phyloP scores from a whole-genome alignment of 2,329 filamentous ascomycete genomes.

The Colletotrichum falcatum region DNA sequence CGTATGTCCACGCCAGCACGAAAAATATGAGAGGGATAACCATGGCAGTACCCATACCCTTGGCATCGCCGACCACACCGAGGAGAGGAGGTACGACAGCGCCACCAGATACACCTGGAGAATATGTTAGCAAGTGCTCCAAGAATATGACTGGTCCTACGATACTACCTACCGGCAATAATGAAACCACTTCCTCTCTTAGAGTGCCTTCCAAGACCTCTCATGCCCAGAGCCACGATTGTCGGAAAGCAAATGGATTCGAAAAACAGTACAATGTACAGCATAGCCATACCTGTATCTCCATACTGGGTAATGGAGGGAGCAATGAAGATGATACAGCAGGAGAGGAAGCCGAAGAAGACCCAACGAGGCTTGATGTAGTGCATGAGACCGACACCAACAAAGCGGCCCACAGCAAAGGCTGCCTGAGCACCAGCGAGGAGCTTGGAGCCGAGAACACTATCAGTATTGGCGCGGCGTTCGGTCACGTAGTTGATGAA shows the following conservation, averaged over 20 bases:
- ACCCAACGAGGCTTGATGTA: conserved; percentile 44
- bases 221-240: conserved; percentile 69
- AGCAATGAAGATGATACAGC: conserved; percentile 65
- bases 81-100: conserved; percentile 80
- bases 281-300: conserved; percentile 65
- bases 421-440: conserved; percentile 80
- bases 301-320: conserved; percentile 61
- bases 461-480: conserved; percentile 59
- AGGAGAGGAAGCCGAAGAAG: conserved; percentile 61
- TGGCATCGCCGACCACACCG: conserved; percentile 72
- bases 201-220: conserved; percentile 76
- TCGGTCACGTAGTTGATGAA: conserved; percentile 81
- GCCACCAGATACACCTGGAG: conserved; percentile 78
- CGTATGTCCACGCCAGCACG: conserved; percentile 66
- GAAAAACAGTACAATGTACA: conserved; percentile 68
- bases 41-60: conserved; percentile 66
- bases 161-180: conserved; percentile 58
- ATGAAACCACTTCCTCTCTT: conserved; percentile 79
- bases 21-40: conserved; percentile 73
- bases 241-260: conserved; percentile 70
- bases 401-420: conserved; percentile 80
- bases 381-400: conserved; percentile 66
- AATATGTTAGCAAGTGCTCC: conserved; percentile 80
- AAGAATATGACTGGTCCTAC: neutral
- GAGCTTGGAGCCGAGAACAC: conserved; percentile 70